Conservation (phyloP, 106 monocot genomes). For the Posidonia australis region DNA sequence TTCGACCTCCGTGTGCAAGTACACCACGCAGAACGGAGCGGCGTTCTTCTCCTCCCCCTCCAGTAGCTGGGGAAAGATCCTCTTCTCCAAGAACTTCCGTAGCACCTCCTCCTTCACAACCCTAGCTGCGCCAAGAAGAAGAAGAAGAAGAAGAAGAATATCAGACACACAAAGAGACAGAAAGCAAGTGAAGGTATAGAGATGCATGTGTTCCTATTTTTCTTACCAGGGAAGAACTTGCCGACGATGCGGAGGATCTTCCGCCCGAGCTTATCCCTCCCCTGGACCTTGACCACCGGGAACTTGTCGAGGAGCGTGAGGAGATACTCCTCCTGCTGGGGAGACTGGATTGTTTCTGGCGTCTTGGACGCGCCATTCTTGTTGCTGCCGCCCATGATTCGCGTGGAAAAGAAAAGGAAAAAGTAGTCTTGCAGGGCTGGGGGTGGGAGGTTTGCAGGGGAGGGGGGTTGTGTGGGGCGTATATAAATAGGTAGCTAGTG, state of each 20-base stretch:
- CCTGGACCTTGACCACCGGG: slow-evolving; percentile 36
- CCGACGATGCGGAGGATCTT: slow-evolving; percentile 67
- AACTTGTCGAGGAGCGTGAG: neutral
- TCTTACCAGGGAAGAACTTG: slow-evolving; percentile 68
- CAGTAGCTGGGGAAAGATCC: slow-evolving; percentile 43
- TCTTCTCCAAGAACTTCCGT: slow-evolving; percentile 40
- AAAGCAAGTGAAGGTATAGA: neutral
- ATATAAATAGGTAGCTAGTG: too few species aligned
- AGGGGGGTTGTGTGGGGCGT: too few species aligned
- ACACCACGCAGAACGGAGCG: slow-evolving; percentile 46
- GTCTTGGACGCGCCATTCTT: too few species aligned
- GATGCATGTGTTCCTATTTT: neutral
- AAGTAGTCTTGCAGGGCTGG: too few species aligned
- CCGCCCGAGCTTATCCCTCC: slow-evolving; percentile 69
- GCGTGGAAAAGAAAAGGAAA: too few species aligned
- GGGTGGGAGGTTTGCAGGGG: too few species aligned
- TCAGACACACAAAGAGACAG: neutral
- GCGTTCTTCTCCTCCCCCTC: slow-evolving; percentile 4
- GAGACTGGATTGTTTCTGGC: too few species aligned
- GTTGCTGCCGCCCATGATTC: too few species aligned
- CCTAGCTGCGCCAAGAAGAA: slow-evolving; percentile 22
- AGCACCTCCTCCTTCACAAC: slow-evolving; percentile 32
- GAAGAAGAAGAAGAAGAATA: neutral
- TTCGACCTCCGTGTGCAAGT: slow-evolving; percentile 55
- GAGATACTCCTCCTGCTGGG: slow-evolving; percentile 1